phyloP scores from a whole-genome alignment of 176 grass and related monocot genomes.

The Aegilops bicornis region DNA sequence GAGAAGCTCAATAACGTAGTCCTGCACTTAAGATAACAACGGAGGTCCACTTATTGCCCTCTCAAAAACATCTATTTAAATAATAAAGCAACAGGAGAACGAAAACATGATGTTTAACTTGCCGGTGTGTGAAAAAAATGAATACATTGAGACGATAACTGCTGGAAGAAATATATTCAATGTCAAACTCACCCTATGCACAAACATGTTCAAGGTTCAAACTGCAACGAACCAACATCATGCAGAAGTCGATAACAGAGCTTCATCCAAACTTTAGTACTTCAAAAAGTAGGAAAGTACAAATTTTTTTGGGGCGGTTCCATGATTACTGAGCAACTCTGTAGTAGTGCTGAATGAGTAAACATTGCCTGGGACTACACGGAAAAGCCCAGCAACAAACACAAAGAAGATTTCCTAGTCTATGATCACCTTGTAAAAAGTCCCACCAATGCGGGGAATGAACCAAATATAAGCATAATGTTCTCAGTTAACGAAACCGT shows the following conservation, averaged over 20 bases:
- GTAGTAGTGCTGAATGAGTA: slow-evolving; percentile 12
- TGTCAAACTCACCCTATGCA: neutral
- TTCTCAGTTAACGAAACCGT: neutral
- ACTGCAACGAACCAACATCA: neutral
- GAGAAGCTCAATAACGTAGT: slow-evolving; percentile 67
- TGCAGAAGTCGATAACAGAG: slow-evolving; percentile 4
- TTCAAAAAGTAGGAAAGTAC: neutral
- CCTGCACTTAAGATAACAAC: slow-evolving; percentile 63
- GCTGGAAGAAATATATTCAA: slow-evolving; percentile 18
- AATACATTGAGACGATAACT: neutral
- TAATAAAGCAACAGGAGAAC: slow-evolving; percentile 10
- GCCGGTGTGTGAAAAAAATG: neutral
- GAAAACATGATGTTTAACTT: neutral
- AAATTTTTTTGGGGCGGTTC: neutral
- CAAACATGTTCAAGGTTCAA: neutral
- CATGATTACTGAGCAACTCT: neutral
- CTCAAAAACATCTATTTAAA: slow-evolving; percentile 2
- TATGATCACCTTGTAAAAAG: neutral
- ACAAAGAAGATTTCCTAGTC: neutral
- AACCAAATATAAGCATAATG: neutral
- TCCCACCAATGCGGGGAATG: neutral
- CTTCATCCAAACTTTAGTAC: neutral
- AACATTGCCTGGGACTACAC: neutral
- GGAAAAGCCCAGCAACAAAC: neutral
- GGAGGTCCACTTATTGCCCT: slow-evolving; percentile 20